phyloP scores from a whole-genome alignment of 2,329 filamentous ascomycete species.

The Raffaelea arxii region DNA sequence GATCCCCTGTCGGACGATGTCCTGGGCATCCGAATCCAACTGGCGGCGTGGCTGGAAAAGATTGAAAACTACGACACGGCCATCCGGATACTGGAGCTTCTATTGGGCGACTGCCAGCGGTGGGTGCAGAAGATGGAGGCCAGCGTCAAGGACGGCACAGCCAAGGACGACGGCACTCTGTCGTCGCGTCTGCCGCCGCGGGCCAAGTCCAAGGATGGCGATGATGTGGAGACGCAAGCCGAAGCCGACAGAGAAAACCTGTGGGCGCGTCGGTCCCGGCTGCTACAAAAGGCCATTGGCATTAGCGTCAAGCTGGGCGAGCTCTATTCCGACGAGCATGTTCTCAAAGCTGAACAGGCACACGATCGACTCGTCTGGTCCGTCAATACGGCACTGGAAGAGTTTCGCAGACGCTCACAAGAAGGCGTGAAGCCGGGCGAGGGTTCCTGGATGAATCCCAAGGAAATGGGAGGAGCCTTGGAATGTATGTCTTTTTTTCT shows the following conservation, averaged over 20 bases:
- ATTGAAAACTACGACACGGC: constrained; percentile 60
- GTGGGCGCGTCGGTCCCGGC: constrained; percentile 50
- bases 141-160: constrained; percentile 34
- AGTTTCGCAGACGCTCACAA: constrained; percentile 56
- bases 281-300: constrained; percentile 64
- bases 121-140: constrained; percentile 50
- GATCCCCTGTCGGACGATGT: constrained; percentile 89
- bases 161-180: constrained; percentile 12
- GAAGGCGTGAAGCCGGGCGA: constrained; percentile 63
- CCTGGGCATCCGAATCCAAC: constrained; percentile 76
- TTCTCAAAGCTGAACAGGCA: constrained; percentile 63
- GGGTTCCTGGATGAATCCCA: constrained; percentile 58
- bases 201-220: neutral
- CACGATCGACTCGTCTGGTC: constrained; percentile 71
- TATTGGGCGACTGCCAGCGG: constrained; percentile 57
- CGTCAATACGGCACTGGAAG: constrained; percentile 70
- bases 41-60: constrained; percentile 71
- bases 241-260: constrained; percentile 30
- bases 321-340: constrained; percentile 67
- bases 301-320: constrained; percentile 78
- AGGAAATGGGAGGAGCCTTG: constrained; percentile 64
- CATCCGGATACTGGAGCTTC: constrained; percentile 68
- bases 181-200: constrained; percentile 5
- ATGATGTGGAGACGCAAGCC: neutral
- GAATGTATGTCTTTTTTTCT: constrained; percentile 41